Evolutionary conservation across 2,329 filamentous ascomycete species (phyloP).

Genomic region (Domatiomyces globalis): DNA sequence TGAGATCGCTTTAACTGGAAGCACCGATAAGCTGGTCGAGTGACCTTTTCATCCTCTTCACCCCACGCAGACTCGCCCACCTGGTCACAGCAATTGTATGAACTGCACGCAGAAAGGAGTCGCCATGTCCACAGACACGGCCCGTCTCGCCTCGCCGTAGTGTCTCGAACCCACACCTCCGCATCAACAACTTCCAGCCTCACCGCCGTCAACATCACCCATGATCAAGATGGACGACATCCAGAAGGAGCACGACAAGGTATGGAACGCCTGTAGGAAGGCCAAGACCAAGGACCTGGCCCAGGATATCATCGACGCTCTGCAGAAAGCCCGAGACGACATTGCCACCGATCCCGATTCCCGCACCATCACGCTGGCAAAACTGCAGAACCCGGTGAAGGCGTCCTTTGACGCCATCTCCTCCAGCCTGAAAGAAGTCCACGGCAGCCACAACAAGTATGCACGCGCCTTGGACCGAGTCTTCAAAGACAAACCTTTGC

Average conservation of each 20-base stretch:
- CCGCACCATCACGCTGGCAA: constrained; percentile 61
- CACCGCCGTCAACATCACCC: neutral
- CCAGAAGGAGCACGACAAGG: constrained; percentile 58
- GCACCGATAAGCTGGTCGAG: neutral
- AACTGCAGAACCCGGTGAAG: constrained; percentile 74
- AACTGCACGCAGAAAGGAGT: neutral
- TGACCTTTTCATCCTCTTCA: neutral
- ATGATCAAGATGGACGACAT: constrained; percentile 44
- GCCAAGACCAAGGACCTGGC: constrained; percentile 62
- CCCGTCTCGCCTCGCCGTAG: neutral
- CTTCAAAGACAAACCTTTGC: constrained; percentile 53
- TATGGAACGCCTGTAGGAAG: constrained; percentile 55
- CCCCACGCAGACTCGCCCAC: neutral
- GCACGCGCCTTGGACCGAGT: constrained; percentile 73
- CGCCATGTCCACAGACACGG: neutral
- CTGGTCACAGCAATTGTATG: neutral
- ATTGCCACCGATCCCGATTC: constrained; percentile 60
- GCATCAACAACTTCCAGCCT: neutral
- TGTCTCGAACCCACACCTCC: neutral
- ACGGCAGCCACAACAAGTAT: constrained; percentile 69
- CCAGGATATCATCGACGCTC: constrained; percentile 65
- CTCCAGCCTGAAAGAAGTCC: constrained; percentile 66
- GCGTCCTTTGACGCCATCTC: constrained; percentile 66
- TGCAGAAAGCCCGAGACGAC: constrained; percentile 57
- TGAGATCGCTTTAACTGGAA: neutral